Evolutionary conservation across 2,329 filamentous ascomycete species (phyloP), one percentile per base, ranked within the genome.

Genomic region (Diaporthe destruens): DNA sequence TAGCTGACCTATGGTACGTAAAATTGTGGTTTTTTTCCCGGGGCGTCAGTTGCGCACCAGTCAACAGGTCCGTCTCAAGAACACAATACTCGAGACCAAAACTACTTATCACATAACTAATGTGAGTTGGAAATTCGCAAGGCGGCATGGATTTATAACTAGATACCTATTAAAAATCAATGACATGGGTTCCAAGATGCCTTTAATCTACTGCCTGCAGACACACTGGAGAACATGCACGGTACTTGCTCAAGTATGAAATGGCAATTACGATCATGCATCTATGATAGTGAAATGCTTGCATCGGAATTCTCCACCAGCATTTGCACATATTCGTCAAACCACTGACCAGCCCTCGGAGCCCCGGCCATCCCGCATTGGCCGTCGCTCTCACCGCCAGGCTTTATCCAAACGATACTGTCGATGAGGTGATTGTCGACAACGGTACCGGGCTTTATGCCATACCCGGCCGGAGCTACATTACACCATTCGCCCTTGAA

Each of bases 351-450:
- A 0, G 84, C 83, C 23, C 68, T 74, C 1, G 84, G 81, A 1
- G 84, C 84, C 2, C 80, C 80, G 44, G n/a, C 56, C 63, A 80
- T 74, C 0, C 83, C 83, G 73, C 83, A 85, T 67, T 79, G 69
- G 6, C 84, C 84, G 70, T 85, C 84, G 59, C 80, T 82, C 78
- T 86, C 84, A 14, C 84, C 84, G 14, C 82, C 83, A 0, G 83
- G 84, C 80, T 86, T 85, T 65, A 83, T 79, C 84, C 84, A 86
- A 18, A 85, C 84, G 56, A 86, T 80, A 71, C 80, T 81, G 74
- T 85, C 84, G 4, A 85, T 77, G 68, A 81, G 72, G 1, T 77
- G 76, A 75, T 82, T 84, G 65, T 80, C 79, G 18, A 79, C 78
- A 1, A 77, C 75, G 9, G 82, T 83, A 23, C 80, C 57, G 25